These are phyloP conservation scores for Aspergillus incahuasiensis DNA, from an alignment of 495 filamentous ascomycete genomes.

Conservation along the genomic window DNA sequence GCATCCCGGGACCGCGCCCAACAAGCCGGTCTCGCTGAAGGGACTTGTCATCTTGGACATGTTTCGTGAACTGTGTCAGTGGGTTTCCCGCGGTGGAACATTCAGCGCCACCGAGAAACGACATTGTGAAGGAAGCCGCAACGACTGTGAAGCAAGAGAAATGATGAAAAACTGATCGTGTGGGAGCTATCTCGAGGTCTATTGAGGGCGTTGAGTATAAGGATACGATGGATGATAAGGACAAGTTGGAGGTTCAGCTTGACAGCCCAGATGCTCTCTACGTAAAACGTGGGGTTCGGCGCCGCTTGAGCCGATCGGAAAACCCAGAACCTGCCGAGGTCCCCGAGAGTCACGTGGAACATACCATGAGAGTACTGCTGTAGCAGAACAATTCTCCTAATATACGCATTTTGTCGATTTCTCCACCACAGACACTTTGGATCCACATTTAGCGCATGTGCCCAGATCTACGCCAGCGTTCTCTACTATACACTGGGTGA, in stretches of 20 bases:
- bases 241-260: constrained; percentile 4
- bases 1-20: constrained; percentile 60
- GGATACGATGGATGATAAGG: not conserved
- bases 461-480: too few relatives aligned
- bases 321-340: constrained; percentile 31
- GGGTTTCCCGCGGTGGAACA: constrained; percentile 97
- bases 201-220: not conserved
- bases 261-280: constrained; percentile 6
- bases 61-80: constrained; percentile 92
- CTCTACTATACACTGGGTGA: too few relatives aligned
- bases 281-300: constrained; percentile 37
- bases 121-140: constrained; percentile 53
- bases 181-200: not conserved
- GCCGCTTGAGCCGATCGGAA: constrained; percentile 18
- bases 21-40: constrained; percentile 84
- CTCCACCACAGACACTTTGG: too few relatives aligned
- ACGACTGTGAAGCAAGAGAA: not conserved
- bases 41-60: constrained; percentile 90
- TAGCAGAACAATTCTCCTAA: too few relatives aligned
- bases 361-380: not conserved
- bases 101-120: constrained; percentile 90
- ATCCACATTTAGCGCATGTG: too few relatives aligned
- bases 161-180: not conserved
- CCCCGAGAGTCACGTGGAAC: constrained; percentile 32
- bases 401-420: too few relatives aligned